These are phyloP conservation scores for Tuctoria greenei DNA, from an alignment of 176 grass and related monocot genomes.

Conservation along the genomic window DNA sequence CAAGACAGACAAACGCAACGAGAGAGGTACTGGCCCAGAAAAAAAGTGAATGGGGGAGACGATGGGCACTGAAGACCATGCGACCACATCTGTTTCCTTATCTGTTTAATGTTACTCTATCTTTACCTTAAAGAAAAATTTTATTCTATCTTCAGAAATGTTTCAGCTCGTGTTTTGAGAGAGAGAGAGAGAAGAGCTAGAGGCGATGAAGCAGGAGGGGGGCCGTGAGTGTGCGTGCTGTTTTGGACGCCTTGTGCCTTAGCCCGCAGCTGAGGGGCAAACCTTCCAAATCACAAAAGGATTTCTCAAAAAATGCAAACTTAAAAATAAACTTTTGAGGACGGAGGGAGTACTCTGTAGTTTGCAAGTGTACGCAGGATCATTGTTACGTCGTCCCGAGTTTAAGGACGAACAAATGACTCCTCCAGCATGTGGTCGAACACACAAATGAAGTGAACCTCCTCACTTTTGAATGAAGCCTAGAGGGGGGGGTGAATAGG, in stretches of 20 bases:
- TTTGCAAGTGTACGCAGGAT: too few relatives aligned
- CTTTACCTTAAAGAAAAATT: too few relatives aligned
- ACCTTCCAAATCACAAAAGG: not conserved
- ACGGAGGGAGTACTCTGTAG: too few relatives aligned
- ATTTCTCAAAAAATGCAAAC: not conserved
- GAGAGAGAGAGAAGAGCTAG: not conserved
- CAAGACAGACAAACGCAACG: conserved; percentile 28
- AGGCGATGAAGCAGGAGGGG: not conserved
- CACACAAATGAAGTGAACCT: too few relatives aligned
- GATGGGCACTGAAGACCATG: conserved; percentile 63
- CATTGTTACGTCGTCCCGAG: too few relatives aligned
- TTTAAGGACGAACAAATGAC: too few relatives aligned
- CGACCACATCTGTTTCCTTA: conserved; percentile 38
- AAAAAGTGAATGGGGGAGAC: conserved; percentile 23
- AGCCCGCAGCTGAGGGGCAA: conserved; percentile 21
- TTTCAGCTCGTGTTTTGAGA: conserved; percentile 9
- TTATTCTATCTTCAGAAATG: conserved; percentile 38
- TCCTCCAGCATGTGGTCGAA: too few relatives aligned
- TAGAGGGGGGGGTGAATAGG: too few relatives aligned
- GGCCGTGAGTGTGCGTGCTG: conserved; percentile 17
- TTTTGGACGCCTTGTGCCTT: conserved; percentile 37
- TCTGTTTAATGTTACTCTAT: conserved; percentile 24
- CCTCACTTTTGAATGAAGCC: too few relatives aligned
- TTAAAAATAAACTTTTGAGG: too few relatives aligned
- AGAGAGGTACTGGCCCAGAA: not conserved